Evolutionary conservation across 2,329 filamentous ascomycete species (phyloP), one percentile per base, ranked within the genome.

Genomic region (Hymenoscyphus infarciens): DNA sequence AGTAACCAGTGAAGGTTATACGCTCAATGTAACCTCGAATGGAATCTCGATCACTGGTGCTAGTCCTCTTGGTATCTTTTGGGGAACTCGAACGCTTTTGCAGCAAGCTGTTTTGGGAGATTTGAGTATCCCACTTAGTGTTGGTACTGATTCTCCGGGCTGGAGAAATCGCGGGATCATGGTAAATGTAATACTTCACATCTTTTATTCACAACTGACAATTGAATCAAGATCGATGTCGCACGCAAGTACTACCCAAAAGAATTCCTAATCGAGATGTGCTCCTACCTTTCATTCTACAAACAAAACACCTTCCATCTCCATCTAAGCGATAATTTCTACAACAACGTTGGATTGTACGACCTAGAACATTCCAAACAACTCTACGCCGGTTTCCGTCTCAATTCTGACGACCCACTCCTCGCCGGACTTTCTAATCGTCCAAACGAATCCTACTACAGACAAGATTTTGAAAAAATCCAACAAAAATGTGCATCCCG

Each of bases 251-350:
- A 79, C 70, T 86, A 86, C 66, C 80, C 83, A 0, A 74, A 77
- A 6, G 75, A 78, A 15, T 86, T 84, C 64, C 68, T 86, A 16
- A 76, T 78, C 49, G 83, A 86, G n/a, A 74, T 86, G 65, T 86
- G 84, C 71, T 78, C 80, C 0, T 86, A 85, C 71, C 80, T 84
- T 65, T 85, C 83, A 31, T 86, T 83, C 69, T 86, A 84, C 75
- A 87, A 86, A 68, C 80, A 85, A 66, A 85, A 84, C 65, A 80
- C 79, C 1, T 81, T 86, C 59, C 84, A 86, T 54, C 72, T 86
- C 19, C 84, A 87, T 68, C 75, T 84, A 3, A 83, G 79, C 64
- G 84, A 87, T 69, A 86, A 85, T 66, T 73, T 83, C 3, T 79
- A 79, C 69, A 79, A 81, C 53, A 83, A 82, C 39, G 74, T 79